Evolutionary conservation across 805 yeast genomes (phyloP), one percentile per base, ranked within the genome.

Genomic region (Yarrowia sp.): DNA sequence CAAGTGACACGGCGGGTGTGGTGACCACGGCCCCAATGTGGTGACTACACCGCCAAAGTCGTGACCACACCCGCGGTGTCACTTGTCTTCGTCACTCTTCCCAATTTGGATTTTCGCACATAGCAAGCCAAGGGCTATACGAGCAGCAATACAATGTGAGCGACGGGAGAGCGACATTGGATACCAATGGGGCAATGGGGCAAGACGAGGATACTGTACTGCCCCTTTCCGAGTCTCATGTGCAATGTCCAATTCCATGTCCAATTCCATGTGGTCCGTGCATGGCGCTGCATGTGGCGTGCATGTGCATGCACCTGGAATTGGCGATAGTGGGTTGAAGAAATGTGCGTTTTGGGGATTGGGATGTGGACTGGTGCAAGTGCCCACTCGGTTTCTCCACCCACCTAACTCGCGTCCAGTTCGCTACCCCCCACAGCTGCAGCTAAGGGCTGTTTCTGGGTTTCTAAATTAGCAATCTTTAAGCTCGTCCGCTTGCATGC

Each of bases 391-490:
- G 30, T 3, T 24, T 24, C 30, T 5, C 3, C 30, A 24, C 30
- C 3, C 5, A 5, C 30, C 3, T 3, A 24, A 24, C 30, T 24
- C 30, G 5, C 30, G 5, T 24, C 30, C 30, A 24, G 3, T 24
- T 2, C 30, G 7, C 30, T 7, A 5, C 6, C n/a, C 12, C 5
- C 12, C 49, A 4, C 13, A 19, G 12, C 33, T 19, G 24, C 10
- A 17, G n/a, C 10, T 42, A 17, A 42, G 14, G n/a, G 24, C 6
- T 9, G 20, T 14, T 9, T 17, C 7, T 6, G 5, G 24, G 19
- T 2, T 47, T 24, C 53, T 36, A 50, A 50, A 50, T 50, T 50
- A 50, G 56, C 56, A 50, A 34, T 17, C 56, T 52, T 52, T 52
- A 52, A 52, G 33, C 58, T 52, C 43, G 6, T 2, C 36, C 19